phyloP scores from a whole-genome alignment of 495 filamentous ascomycete species.

The Lasiosphaeriaceae sp. region DNA sequence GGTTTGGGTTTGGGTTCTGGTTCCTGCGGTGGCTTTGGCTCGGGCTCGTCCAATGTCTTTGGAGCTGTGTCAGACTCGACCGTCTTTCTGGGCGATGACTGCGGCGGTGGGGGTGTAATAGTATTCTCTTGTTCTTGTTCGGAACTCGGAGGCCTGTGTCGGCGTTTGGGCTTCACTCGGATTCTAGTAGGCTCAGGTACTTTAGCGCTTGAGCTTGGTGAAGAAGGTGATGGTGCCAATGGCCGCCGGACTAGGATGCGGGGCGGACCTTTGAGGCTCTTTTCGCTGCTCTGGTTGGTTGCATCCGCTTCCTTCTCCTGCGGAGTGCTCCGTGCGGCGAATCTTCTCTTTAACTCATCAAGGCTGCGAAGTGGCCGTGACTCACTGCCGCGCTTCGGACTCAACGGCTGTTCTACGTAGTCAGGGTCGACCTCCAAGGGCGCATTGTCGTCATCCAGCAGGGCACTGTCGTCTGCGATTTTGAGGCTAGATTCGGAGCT shows the following conservation, averaged over 20 bases:
- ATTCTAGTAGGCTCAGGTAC: not conserved
- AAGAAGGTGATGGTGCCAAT: not conserved
- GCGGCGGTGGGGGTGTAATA: too few species aligned
- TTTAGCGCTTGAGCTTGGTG: not conserved
- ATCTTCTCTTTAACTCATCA: too few species aligned
- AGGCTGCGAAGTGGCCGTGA: not conserved
- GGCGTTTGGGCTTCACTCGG: not conserved
- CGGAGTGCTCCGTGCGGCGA: not conserved
- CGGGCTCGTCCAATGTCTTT: not conserved
- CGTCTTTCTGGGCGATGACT: not conserved
- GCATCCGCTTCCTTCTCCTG: not conserved
- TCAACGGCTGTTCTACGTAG: not conserved
- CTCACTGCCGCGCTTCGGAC: not conserved
- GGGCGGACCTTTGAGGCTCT: not conserved
- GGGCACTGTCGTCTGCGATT: not conserved
- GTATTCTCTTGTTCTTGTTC: not conserved
- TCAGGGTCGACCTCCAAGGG: conserved; percentile 15
- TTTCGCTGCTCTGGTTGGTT: not conserved
- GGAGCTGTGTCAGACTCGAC: not conserved
- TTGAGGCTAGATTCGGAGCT: not conserved
- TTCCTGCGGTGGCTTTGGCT: not conserved
- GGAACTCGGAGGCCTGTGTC: not conserved
- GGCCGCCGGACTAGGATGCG: not conserved
- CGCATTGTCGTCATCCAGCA: conserved; percentile 1
- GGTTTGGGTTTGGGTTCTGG: not conserved